Evolutionary conservation across 2,329 filamentous ascomycete genomes (phyloP).

Genomic region (Fusarium sp.): DNA sequence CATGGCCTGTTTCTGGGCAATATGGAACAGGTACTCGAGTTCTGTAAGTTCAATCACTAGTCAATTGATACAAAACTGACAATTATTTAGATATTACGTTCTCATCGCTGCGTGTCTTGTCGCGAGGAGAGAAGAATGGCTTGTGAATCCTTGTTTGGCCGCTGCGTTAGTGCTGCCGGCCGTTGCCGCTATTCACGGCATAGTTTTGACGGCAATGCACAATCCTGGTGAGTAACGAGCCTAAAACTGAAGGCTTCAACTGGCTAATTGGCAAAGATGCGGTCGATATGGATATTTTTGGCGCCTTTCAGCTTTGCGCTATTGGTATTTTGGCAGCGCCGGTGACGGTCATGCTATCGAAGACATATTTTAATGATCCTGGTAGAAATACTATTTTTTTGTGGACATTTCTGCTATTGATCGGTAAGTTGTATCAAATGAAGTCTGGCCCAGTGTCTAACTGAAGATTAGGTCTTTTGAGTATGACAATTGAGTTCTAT

Average conservation of each 20-base stretch:
- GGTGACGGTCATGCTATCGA: constrained; percentile 67
- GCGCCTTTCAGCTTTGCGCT: constrained; percentile 73
- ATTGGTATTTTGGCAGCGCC: constrained; percentile 73
- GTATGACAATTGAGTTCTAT: constrained; percentile 72
- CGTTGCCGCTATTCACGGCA: constrained; percentile 70
- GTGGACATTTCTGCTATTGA: constrained; percentile 70
- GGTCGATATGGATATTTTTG: constrained; percentile 75
- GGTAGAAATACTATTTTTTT: constrained; percentile 73
- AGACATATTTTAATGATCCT: constrained; percentile 71
- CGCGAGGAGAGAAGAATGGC: constrained; percentile 69
- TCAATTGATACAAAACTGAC: not conserved
- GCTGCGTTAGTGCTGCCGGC: constrained; percentile 71
- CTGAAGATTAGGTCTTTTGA: constrained; percentile 59
- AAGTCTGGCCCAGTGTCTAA: not conserved
- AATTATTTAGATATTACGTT: constrained; percentile 65
- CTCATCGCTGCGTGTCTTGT: constrained; percentile 71
- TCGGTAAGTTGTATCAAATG: constrained; percentile 53
- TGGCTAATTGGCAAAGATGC: constrained; percentile 60
- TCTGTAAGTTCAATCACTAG: constrained; percentile 51
- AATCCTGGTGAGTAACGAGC: too few relatives aligned
- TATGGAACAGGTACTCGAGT: constrained; percentile 65
- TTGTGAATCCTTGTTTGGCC: constrained; percentile 70
- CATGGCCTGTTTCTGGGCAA: constrained; percentile 66
- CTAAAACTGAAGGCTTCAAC: too few relatives aligned
- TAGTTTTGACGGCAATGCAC: constrained; percentile 69